Evolutionary conservation across 1,139 yeast genomes (phyloP).

Genomic region (Taphrina populina): DNA sequence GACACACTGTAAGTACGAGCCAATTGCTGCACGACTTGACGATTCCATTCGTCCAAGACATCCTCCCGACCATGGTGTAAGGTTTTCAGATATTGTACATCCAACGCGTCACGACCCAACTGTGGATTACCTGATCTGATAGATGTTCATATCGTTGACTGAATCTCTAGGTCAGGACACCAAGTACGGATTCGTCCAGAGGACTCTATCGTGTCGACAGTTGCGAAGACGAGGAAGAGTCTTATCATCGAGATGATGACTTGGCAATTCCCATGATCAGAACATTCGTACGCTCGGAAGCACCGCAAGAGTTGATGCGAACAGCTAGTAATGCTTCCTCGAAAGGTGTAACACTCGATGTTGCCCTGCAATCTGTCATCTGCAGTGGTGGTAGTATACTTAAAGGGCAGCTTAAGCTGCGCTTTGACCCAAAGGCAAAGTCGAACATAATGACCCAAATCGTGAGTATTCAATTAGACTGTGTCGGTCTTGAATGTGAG

Average conservation of each 20-base stretch:
- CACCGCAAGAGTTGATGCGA: constrained; percentile 22
- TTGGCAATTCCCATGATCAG: constrained; percentile 16
- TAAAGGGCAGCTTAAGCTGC: constrained; percentile 12
- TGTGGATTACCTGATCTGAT: too few relatives aligned
- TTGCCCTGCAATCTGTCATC: constrained; percentile 6
- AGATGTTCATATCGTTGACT: too few relatives aligned
- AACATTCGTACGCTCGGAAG: constrained; percentile 24
- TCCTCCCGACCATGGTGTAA: too few relatives aligned
- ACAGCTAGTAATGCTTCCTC: constrained; percentile 5
- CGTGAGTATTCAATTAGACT: constrained; percentile 12
- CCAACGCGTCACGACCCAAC: too few relatives aligned
- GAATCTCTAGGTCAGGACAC: too few relatives aligned
- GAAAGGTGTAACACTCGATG: constrained; percentile 17
- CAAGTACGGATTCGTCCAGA: background rate
- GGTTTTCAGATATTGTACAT: too few relatives aligned
- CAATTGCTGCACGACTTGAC: too few relatives aligned
- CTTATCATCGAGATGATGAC: too few relatives aligned
- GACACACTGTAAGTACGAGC: too few relatives aligned
- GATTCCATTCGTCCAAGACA: too few relatives aligned
- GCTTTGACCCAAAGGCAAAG: constrained; percentile 8
- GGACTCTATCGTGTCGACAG: background rate
- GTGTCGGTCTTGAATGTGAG: constrained; percentile 27
- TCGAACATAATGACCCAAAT: constrained; percentile 17
- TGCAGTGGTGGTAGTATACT: constrained; percentile 25
- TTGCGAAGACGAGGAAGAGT: background rate